Evolutionary conservation across 345 rosid genomes (phyloP), one percentile per base, ranked within the genome.

Genomic region (Sapria himalayana): DNA sequence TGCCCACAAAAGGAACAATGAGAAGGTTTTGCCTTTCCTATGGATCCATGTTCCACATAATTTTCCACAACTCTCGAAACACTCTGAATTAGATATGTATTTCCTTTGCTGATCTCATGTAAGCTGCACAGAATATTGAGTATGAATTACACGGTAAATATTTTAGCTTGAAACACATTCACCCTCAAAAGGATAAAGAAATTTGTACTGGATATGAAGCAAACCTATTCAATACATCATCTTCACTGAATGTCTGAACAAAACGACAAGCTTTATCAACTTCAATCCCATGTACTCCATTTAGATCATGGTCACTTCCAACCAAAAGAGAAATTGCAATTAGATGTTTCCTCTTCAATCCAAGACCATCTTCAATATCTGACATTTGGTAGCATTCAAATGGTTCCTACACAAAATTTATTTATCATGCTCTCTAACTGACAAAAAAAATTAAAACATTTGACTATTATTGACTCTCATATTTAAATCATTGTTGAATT

Each of bases 1-100:
- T 89, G 98, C 48, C 98, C 95, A 63, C 98, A 79, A 38, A 70
- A 61, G 36, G 93, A 74, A 44, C 95, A 82, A 57, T 89, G 98
- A 57, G 76, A 60, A 51, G 48, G 32, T 60, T 65, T 67, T 23
- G 45, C 54, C 56, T 41, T 65, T 49, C 62, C 58, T 22, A 65
- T 54, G 49, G 25, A 49, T 35, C 54, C 66, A 41, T 51, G 51
- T 19, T 40, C 22, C 51, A 42, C 45, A 18, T 23, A 57, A 43
- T 55, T 60, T 43, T 49, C 61, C 2, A 17, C 36, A 19, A 58
- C 52, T 44, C 46, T 56, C 41, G 50, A 41, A 41, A 41, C 57
- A 37, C 57, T 53, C 56, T 21, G 61, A 50, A 37, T 39, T 41
- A 38, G 39, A 11, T 51, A 54, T 35, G 37, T 29, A 25, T 46